phyloP scores from a whole-genome alignment of 768 basidiomycete genomes.

The Fistulinella prunicolor region DNA sequence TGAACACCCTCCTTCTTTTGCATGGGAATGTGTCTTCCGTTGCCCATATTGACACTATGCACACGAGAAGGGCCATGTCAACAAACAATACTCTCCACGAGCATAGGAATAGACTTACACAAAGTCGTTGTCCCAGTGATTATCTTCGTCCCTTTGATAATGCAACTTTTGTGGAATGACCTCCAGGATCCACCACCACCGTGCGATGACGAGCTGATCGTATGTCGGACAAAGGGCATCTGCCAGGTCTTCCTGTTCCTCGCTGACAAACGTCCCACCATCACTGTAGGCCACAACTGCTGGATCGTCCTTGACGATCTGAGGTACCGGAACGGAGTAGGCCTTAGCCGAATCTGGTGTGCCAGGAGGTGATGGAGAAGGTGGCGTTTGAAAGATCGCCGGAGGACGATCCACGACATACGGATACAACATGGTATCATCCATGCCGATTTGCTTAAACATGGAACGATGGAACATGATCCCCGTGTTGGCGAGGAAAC shows the following conservation, averaged over 20 bases:
- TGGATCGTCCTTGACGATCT: constrained; percentile 10
- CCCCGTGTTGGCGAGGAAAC: constrained; percentile 52
- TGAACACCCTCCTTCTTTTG: constrained; percentile 36
- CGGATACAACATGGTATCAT: constrained; percentile 46
- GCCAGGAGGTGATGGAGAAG: constrained; percentile 9
- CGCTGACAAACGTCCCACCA: constrained; percentile 30
- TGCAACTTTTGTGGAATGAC: constrained; percentile 37
- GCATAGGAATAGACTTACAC: constrained; percentile 13
- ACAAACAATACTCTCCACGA: not conserved
- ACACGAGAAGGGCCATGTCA: not conserved
- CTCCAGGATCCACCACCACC: constrained; percentile 69
- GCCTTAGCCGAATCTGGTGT: constrained; percentile 12
- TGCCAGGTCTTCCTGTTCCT: constrained; percentile 62
- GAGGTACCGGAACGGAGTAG: constrained; percentile 13
- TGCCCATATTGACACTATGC: constrained; percentile 37
- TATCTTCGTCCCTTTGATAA: constrained; percentile 26
- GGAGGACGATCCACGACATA: constrained; percentile 41
- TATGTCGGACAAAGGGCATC: constrained; percentile 53
- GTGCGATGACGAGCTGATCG: constrained; percentile 52
- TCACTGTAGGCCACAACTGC: constrained; percentile 17
- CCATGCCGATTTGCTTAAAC: constrained; percentile 44
- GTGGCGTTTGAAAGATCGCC: constrained; percentile 31
- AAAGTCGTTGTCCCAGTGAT: constrained; percentile 10
- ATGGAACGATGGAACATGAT: constrained; percentile 53
- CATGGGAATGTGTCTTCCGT: constrained; percentile 40